A percentile compares a stretch with the other conserved stretches of the same genome.
phyloP scores from a whole-genome alignment of 441 rosid species.

The Aquilaria agallochum region DNA sequence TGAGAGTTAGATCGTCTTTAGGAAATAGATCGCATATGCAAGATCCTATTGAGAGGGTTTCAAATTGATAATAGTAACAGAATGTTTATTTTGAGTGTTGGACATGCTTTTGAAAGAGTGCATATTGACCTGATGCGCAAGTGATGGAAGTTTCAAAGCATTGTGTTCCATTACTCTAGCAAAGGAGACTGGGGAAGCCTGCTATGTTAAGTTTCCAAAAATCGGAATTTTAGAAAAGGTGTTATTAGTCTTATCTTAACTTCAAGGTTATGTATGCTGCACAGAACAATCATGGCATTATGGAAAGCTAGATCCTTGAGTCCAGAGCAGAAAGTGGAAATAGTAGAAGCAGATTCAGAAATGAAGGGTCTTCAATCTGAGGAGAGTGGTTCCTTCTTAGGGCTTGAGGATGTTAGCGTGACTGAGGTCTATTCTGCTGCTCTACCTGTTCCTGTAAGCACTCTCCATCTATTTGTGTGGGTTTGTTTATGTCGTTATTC shows the following conservation, averaged over 20 bases:
- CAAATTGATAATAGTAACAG: background rate
- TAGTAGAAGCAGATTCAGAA: conserved; percentile 92
- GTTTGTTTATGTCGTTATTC: background rate
- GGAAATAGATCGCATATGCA: too few relatives aligned
- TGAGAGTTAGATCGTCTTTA: too few relatives aligned
- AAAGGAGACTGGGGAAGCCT: background rate
- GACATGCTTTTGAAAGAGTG: conserved; percentile 3
- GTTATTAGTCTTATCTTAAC: conserved; percentile 10
- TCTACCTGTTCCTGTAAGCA: conserved; percentile 70
- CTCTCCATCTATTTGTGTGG: conserved; percentile 8
- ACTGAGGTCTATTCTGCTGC: conserved; percentile 64
- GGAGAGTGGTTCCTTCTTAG: conserved; percentile 79
- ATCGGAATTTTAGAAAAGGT: background rate
- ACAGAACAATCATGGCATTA: conserved; percentile 93
- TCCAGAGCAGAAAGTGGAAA: conserved; percentile 88
- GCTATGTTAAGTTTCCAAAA: background rate
- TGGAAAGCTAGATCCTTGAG: conserved; percentile 95
- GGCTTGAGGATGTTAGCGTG: conserved; percentile 76
- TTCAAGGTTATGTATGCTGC: conserved; percentile 12
- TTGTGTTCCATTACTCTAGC: background rate
- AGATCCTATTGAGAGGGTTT: too few relatives aligned
- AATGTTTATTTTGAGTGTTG: background rate
- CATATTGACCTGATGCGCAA: conserved; percentile 4
- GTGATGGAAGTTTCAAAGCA: conserved; percentile 1
- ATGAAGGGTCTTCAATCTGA: conserved; percentile 60